Conservation (phyloP, 2,329 filamentous ascomycete species). For the Esteya vermicola region DNA sequence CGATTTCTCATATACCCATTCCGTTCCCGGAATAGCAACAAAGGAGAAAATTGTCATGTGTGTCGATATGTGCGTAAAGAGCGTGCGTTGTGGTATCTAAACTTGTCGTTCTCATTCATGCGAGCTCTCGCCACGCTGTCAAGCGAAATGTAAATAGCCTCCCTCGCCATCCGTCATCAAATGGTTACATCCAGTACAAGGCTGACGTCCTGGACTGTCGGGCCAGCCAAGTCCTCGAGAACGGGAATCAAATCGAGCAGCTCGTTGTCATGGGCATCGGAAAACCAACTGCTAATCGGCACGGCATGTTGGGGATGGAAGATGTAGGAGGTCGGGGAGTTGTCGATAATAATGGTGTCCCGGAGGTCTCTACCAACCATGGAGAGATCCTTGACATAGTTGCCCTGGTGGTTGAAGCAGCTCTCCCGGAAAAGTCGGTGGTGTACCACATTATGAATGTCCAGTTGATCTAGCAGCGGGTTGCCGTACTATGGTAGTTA, state of each 20-base stretch:
- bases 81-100: too few relatives aligned
- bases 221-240: constrained; percentile 84
- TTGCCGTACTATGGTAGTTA: constrained; percentile 58
- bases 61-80: too few relatives aligned
- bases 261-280: constrained; percentile 98
- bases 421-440: constrained; percentile 94
- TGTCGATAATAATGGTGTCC: constrained; percentile 99
- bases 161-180: constrained; percentile 22
- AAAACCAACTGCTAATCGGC: constrained; percentile 99
- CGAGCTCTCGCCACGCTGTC: too few relatives aligned
- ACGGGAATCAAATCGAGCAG: constrained; percentile 93
- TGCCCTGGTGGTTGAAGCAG: constrained; percentile 98
- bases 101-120: too few relatives aligned
- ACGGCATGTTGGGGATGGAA: constrained; percentile 99
- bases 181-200: constrained; percentile 87
- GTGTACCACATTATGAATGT: constrained; percentile 94
- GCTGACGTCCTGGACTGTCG: constrained; percentile 88
- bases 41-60: too few relatives aligned
- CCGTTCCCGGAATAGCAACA: too few relatives aligned
- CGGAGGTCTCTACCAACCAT: constrained; percentile 91
- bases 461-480: constrained; percentile 85
- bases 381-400: constrained; percentile 98
- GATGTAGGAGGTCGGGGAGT: constrained; percentile 97
- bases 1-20: too few relatives aligned
- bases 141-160: not conserved